Conservation (phyloP, 2,329 filamentous ascomycete species). For the Microsporum canis region DNA sequence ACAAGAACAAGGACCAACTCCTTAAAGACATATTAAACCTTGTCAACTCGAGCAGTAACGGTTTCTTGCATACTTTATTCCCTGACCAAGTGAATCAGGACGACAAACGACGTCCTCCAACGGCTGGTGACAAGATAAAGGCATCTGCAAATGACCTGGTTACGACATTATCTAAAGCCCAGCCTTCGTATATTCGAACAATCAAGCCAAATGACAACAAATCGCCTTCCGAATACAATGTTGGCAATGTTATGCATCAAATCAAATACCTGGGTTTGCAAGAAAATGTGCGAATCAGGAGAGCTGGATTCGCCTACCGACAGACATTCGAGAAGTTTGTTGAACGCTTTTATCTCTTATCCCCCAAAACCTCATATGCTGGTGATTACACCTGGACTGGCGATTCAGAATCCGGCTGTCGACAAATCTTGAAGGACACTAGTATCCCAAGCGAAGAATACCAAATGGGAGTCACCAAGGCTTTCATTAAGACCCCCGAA, state of each 20-base stretch:
- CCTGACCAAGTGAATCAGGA: conserved; percentile 90
- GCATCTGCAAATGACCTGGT: conserved; percentile 89
- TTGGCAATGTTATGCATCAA: conserved; percentile 86
- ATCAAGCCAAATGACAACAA: conserved; percentile 99
- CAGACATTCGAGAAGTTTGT: conserved; percentile 98
- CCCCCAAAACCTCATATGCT: conserved; percentile 87
- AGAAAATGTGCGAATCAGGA: conserved; percentile 93
- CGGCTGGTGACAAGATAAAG: conserved; percentile 93
- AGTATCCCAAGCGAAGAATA: conserved; percentile 92
- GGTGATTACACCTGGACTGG: conserved; percentile 96
- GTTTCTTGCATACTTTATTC: conserved; percentile 79
- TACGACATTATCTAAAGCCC: conserved; percentile 89
- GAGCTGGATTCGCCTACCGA: conserved; percentile 92
- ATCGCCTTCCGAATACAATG: conserved; percentile 84
- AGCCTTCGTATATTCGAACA: conserved; percentile 94
- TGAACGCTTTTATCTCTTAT: conserved; percentile 90
- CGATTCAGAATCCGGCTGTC: conserved; percentile 73
- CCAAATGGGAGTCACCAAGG: conserved; percentile 93
- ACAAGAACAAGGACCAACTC: conserved; percentile 98
- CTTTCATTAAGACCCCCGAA: conserved; percentile 96
- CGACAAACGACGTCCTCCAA: conserved; percentile 85
- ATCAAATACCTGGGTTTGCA: conserved; percentile 99
- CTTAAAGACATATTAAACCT: conserved; percentile 87
- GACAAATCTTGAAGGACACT: conserved; percentile 89
- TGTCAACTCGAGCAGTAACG: conserved; percentile 70